Base-by-base conservation (phyloP, 768 basidiomycete species). In the Termitomyces bulborhizus region DNA sequence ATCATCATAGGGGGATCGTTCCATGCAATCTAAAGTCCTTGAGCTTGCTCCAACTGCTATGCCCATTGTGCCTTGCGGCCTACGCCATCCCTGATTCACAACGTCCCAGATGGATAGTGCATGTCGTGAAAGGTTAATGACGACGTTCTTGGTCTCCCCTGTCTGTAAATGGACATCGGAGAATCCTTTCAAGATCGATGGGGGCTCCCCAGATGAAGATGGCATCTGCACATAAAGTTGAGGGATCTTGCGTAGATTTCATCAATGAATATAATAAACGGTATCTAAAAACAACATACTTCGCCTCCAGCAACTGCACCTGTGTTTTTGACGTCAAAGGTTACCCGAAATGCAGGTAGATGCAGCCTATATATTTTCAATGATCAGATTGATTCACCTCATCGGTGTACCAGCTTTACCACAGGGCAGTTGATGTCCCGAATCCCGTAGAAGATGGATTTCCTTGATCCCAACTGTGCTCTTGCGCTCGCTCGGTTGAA, bases 71-170 rank as follows among this genome's bases (percentile, higher is more conserved):
- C 83, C 85, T 8, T 69, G 65, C 2, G 85, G 84, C 54, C 75
- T 76, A 36, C 69, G 65, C 85, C 85, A 87, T 1, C 80, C 76
- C 65, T 87, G 86, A 41, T 71, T 69, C 6, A 71, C 71, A 3
- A 78, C 78, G 57, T 86, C 82, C 86, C 84, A 86, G 49, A 83
- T 71, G 26, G 76, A 79, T 51, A 83, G 59, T 49, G 80, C 75
- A 60, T 81, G 75, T 26, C 79, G 72, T 18, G 80, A 76, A 11
- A 84, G 69, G 18, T 72, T 71, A 54, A 85, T 70, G 16, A 65
- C 66, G 2, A 76, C 73, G 9, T 56, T 65, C 55, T 61, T 60
- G 24, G 63, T 69, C 60, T 77, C 65, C 5, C 75, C 74, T 0
- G 74, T 69, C 13, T 60, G 40, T 4, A 83, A 62, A 8, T 70